Conservation (phyloP, 2,329 filamentous ascomycete genomes). For the Lachnellula arida region DNA sequence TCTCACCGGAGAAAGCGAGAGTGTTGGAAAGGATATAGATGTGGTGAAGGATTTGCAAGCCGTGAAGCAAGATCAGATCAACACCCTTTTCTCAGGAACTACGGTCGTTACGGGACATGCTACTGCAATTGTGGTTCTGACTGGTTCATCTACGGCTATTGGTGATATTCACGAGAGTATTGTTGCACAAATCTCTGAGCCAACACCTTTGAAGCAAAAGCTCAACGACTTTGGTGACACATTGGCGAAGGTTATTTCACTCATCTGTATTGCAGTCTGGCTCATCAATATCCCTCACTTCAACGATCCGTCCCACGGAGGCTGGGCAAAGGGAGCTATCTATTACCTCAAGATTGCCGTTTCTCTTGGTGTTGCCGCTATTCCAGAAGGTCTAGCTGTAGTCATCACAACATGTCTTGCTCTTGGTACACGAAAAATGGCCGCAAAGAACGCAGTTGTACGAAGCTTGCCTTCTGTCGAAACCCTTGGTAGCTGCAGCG, state of each 20-base stretch:
- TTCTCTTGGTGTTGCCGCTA: slow-evolving; percentile 94
- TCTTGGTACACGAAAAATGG: slow-evolving; percentile 96
- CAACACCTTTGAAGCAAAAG: slow-evolving; percentile 96
- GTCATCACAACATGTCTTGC: slow-evolving; percentile 99
- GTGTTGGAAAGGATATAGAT: slow-evolving; percentile 76
- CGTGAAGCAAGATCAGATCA: slow-evolving; percentile 95
- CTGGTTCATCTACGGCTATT: slow-evolving; percentile 86
- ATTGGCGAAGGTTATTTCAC: slow-evolving; percentile 95
- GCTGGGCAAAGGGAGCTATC: slow-evolving; percentile 94
- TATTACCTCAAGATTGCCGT: slow-evolving; percentile 99
- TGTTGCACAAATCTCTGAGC: slow-evolving; percentile 93
- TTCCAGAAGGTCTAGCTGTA: slow-evolving; percentile 93
- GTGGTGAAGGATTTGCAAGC: slow-evolving; percentile 72
- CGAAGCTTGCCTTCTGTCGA: slow-evolving; percentile 95
- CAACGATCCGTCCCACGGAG: slow-evolving; percentile 87
- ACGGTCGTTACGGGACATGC: slow-evolving; percentile 94
- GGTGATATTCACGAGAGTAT: slow-evolving; percentile 99
- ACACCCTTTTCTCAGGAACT: slow-evolving; percentile 97
- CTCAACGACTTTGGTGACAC: slow-evolving; percentile 96
- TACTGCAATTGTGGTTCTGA: slow-evolving; percentile 84
- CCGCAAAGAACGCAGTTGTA: slow-evolving; percentile 95
- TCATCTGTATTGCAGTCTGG: slow-evolving; percentile 96
- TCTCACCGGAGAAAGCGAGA: slow-evolving; percentile 95
- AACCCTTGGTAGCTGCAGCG: slow-evolving; percentile 96
- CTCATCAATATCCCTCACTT: slow-evolving; percentile 98